Evolutionary conservation across 768 basidiomycete genomes (phyloP).

Genomic region (Tricholoma sp.): DNA sequence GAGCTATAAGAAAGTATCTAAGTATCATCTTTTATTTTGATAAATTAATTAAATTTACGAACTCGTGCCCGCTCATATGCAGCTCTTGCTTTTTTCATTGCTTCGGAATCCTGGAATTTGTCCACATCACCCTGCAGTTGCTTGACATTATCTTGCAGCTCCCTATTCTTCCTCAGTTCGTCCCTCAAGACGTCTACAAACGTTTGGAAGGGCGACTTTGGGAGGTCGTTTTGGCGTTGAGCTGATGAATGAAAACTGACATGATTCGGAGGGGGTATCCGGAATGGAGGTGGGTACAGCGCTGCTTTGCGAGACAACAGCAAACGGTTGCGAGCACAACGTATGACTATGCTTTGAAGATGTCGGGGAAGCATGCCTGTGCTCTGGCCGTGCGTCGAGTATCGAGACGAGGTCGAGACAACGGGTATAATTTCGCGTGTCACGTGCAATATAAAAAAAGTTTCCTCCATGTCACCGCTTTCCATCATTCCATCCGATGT

Average conservation of each 20-base stretch:
- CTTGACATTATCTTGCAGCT: conserved; percentile 94
- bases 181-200: conserved; percentile 93
- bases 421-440: conserved; percentile 10
- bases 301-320: conserved; percentile 17
- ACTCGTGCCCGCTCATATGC: conserved; percentile 95
- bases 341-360: conserved; percentile 33
- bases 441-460: conserved; percentile 11
- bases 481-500: neutral
- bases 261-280: conserved; percentile 27
- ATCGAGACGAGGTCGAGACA: neutral
- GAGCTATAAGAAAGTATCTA: conserved; percentile 42
- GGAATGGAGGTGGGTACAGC: conserved; percentile 31
- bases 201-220: conserved; percentile 92
- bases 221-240: conserved; percentile 54
- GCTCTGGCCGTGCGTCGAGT: neutral
- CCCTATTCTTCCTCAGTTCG: conserved; percentile 89
- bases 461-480: too few relatives aligned
- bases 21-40: conserved; percentile 3
- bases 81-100: conserved; percentile 87
- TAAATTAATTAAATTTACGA: conserved; percentile 25
- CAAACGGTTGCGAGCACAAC: conserved; percentile 26
- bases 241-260: conserved; percentile 66
- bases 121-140: conserved; percentile 97
- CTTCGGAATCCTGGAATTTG: conserved; percentile 94
- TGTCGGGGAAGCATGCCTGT: conserved; percentile 38